Evolutionary conservation across 2,329 filamentous ascomycete species (phyloP).

Genomic region (Sclerotinia spermophila): DNA sequence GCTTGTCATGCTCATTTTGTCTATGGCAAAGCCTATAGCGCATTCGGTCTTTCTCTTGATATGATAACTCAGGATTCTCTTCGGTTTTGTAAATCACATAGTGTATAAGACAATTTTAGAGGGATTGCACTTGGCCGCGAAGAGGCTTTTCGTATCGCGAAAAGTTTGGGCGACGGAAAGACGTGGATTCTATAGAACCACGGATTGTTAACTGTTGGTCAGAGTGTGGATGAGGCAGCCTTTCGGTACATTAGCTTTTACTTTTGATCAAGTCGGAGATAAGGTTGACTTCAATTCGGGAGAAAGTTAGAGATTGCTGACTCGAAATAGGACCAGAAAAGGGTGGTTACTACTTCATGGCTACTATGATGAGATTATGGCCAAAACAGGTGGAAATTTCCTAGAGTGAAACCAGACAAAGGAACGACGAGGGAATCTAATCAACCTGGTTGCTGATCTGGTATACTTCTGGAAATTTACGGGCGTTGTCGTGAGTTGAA

Average conservation of each 20-base stretch:
- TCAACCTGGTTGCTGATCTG: neutral
- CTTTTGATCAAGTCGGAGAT: slow-evolving; percentile 60
- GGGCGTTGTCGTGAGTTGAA: neutral
- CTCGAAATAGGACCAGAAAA: slow-evolving; percentile 40
- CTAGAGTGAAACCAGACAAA: slow-evolving; percentile 34
- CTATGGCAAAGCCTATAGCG: slow-evolving; percentile 55
- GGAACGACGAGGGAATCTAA: neutral
- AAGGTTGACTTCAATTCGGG: neutral
- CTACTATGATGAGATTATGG: slow-evolving; percentile 52
- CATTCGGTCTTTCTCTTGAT: slow-evolving; percentile 42
- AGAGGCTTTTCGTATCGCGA: slow-evolving; percentile 48
- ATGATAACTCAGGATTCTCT: slow-evolving; percentile 54
- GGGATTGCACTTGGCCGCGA: slow-evolving; percentile 51
- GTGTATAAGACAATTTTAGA: slow-evolving; percentile 44
- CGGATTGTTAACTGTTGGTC: slow-evolving; percentile 46
- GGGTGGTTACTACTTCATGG: slow-evolving; percentile 52
- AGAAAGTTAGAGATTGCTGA: neutral
- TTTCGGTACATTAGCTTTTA: slow-evolving; percentile 57
- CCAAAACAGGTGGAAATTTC: slow-evolving; percentile 49
- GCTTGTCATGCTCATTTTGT: slow-evolving; percentile 55
- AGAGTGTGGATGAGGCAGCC: slow-evolving; percentile 48
- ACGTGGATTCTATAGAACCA: slow-evolving; percentile 51
- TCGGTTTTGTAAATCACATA: slow-evolving; percentile 48
- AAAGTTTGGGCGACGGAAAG: slow-evolving; percentile 46
- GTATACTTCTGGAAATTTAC: neutral